Percentiles rank a stretch among this genome's conserved stretches.
phyloP scores from a whole-genome alignment of 75 land plant genomes.

The Picea glauca region DNA sequence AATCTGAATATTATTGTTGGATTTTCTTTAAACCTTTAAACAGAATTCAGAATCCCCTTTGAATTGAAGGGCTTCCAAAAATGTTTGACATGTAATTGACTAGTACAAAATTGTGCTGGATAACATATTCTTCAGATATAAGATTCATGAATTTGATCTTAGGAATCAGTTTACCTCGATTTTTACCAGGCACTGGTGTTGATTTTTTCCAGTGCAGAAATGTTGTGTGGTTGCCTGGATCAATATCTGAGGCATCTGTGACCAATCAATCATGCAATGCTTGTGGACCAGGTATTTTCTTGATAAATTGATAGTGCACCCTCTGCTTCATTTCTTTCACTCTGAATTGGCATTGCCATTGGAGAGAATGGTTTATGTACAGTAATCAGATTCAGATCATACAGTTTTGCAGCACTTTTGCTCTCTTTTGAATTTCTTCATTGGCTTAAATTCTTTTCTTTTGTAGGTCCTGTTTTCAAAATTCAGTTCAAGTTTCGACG shows the following conservation, averaged over 20 bases:
- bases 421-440: constrained; percentile 1
- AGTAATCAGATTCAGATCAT: not conserved
- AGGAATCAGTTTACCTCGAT: not conserved
- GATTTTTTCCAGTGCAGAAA: constrained; percentile 77
- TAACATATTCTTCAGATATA: not conserved
- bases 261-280: constrained; percentile 49
- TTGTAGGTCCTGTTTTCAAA: constrained; percentile 70
- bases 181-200: constrained; percentile 1
- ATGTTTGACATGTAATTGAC: not conserved
- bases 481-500: constrained; percentile 91
- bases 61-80: not conserved
- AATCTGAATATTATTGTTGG: too few species aligned
- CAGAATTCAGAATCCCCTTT: too few species aligned
- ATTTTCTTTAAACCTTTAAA: too few species aligned
- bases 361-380: not conserved
- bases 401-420: not conserved
- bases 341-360: not conserved
- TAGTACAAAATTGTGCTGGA: not conserved
- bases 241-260: constrained; percentile 72
- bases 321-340: not conserved
- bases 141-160: constrained; percentile 6
- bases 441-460: not conserved
- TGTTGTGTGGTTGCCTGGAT: constrained; percentile 93
- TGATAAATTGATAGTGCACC: not conserved
- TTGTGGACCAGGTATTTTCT: constrained; percentile 80